Evolutionary conservation across 2,329 filamentous ascomycete species (phyloP).

Genomic region (Aquanectria penicillioides): DNA sequence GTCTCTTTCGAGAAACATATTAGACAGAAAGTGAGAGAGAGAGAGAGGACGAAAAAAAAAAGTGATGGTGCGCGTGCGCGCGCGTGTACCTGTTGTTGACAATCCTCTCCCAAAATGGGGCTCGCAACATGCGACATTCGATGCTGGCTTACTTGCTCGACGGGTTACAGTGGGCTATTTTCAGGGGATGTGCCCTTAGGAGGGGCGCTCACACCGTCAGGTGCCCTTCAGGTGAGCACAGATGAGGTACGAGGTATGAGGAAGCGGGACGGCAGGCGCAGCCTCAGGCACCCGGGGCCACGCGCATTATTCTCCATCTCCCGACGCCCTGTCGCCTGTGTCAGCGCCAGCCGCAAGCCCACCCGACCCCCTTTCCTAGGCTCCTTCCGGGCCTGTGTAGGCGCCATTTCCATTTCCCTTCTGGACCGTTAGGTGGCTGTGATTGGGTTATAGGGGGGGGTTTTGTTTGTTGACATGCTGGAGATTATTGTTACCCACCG

Average conservation of each 20-base stretch:
- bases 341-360: slow-evolving; percentile 31
- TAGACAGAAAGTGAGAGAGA: too few species aligned
- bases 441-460: slow-evolving; percentile 33
- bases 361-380: slow-evolving; percentile 25
- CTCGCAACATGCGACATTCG: slow-evolving; percentile 32
- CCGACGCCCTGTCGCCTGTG: slow-evolving; percentile 16
- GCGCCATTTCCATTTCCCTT: slow-evolving; percentile 33
- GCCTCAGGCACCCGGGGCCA: slow-evolving; percentile 37
- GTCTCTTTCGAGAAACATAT: too few species aligned
- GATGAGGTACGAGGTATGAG: slow-evolving; percentile 12
- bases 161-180: slow-evolving; percentile 24
- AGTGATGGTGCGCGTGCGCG: slow-evolving; percentile 5
- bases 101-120: slow-evolving; percentile 28
- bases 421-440: slow-evolving; percentile 22
- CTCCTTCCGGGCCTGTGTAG: slow-evolving; percentile 31
- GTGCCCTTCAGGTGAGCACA: slow-evolving; percentile 34
- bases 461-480: slow-evolving; percentile 42
- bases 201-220: slow-evolving; percentile 31
- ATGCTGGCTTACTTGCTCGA: too few species aligned
- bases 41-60: background rate
- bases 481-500: slow-evolving; percentile 42
- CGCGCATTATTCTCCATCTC: slow-evolving; percentile 32
- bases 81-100: slow-evolving; percentile 26
- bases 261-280: background rate
- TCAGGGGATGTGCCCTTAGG: slow-evolving; percentile 24